Conservation (phyloP, 2,329 filamentous ascomycete genomes). For the Penicillium italicum region DNA sequence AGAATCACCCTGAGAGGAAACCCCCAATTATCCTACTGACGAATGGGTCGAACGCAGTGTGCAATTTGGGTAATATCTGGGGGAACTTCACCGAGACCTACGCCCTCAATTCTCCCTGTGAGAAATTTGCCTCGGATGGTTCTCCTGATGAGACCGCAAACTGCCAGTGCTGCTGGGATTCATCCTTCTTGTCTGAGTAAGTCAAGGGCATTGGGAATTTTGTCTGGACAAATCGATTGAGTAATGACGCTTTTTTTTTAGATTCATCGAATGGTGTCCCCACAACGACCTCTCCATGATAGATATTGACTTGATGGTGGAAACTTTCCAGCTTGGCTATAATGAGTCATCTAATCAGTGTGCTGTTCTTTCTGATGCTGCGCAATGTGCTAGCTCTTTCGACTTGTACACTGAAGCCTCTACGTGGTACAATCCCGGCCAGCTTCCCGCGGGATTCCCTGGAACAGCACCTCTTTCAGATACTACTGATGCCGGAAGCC, state of each 20-base stretch:
- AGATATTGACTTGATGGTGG: too few species aligned
- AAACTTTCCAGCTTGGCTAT: too few species aligned
- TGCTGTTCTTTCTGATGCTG: too few species aligned
- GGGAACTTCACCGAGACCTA: slow-evolving; percentile 1
- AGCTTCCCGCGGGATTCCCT: too few species aligned
- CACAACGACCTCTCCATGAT: background rate
- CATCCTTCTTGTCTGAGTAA: slow-evolving; percentile 1
- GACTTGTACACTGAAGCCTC: too few species aligned
- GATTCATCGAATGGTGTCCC: background rate
- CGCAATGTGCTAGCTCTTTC: too few species aligned
- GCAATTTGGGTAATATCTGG: background rate
- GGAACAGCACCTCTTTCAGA: too few species aligned
- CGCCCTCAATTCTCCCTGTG: background rate
- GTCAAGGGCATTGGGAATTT: background rate
- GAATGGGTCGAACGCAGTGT: background rate
- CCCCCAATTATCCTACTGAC: background rate
- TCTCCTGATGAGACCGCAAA: background rate
- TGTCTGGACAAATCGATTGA: background rate
- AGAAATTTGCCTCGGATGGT: background rate
- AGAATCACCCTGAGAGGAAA: too few species aligned
- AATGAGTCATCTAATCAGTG: too few species aligned
- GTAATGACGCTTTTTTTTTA: background rate
- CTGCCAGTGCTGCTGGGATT: slow-evolving; percentile 4
- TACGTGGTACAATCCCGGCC: too few species aligned
- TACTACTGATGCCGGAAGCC: too few species aligned